Conservation (phyloP, 805 yeast genomes). For the Torulaspora microellipsoides region DNA sequence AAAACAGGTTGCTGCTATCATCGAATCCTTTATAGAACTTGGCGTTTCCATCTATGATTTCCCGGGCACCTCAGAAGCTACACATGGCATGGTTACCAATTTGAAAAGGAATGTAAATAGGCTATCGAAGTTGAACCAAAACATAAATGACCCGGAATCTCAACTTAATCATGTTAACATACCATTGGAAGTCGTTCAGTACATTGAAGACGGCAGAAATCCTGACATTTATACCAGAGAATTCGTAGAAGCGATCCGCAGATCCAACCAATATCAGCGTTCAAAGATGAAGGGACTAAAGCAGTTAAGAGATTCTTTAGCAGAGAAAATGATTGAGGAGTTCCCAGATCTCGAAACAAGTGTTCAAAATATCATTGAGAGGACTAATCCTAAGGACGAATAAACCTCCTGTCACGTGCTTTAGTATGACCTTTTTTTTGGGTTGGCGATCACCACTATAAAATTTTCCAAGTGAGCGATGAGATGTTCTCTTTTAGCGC, state of each 20-base stretch:
- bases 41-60: slow-evolving; percentile 93
- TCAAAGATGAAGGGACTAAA: slow-evolving; percentile 75
- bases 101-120: slow-evolving; percentile 41
- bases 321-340: slow-evolving; percentile 63
- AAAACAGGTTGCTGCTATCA: slow-evolving; percentile 43
- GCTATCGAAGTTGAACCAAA: slow-evolving; percentile 33
- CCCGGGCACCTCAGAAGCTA: slow-evolving; percentile 81
- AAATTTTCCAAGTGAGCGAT: too few relatives aligned
- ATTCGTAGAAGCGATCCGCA: slow-evolving; percentile 89
- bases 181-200: slow-evolving; percentile 82
- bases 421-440: too few relatives aligned
- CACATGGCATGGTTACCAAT: slow-evolving; percentile 44
- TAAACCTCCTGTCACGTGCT: too few relatives aligned
- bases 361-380: slow-evolving; percentile 51
- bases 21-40: slow-evolving; percentile 80
- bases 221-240: slow-evolving; percentile 97
- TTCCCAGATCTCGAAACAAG: slow-evolving; percentile 68
- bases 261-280: slow-evolving; percentile 79
- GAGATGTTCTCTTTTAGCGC: too few relatives aligned
- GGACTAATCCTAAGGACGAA: slow-evolving; percentile 26
- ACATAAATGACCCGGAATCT: slow-evolving; percentile 31
- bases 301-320: slow-evolving; percentile 59
- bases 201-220: slow-evolving; percentile 93
- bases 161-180: slow-evolving; percentile 43
- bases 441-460: too few relatives aligned